Percentiles rank a stretch among this genome's conserved stretches.
Evolutionary conservation across 2,329 filamentous ascomycete genomes (phyloP).

Genomic region (Pseudogymnoascus verrucosus): DNA sequence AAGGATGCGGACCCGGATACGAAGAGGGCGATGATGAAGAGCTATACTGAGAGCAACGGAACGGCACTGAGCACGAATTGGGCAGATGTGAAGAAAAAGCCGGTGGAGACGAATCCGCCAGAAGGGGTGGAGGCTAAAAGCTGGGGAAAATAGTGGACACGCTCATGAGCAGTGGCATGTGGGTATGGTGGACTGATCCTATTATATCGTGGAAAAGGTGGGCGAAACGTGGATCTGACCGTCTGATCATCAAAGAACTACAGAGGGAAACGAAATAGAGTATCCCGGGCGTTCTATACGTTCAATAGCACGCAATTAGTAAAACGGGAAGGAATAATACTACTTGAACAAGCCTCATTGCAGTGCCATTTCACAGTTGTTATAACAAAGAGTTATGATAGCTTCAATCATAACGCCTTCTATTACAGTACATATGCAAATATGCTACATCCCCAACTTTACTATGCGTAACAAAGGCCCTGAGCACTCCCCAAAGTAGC

Average conservation of each 20-base stretch:
- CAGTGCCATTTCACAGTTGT: neutral
- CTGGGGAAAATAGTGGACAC: neutral
- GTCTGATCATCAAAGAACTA: too few species aligned
- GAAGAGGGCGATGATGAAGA: slow-evolving; percentile 94
- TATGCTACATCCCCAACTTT: slow-evolving; percentile 4
- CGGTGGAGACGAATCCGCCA: slow-evolving; percentile 49
- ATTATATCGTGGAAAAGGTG: neutral
- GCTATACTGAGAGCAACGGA: slow-evolving; percentile 86
- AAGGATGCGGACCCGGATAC: slow-evolving; percentile 69
- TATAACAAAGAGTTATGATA: neutral
- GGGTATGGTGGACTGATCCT: neutral
- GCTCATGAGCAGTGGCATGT: neutral
- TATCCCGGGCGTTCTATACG: neutral
- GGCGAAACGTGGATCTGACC: neutral
- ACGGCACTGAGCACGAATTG: slow-evolving; percentile 90
- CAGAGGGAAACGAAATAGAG: neutral
- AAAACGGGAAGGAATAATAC: neutral
- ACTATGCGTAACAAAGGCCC: slow-evolving; percentile 2
- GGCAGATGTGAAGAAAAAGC: slow-evolving; percentile 66
- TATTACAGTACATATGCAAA: slow-evolving; percentile 8
- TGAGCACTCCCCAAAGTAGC: neutral
- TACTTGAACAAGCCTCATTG: neutral
- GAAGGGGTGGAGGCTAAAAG: neutral
- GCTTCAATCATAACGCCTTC: slow-evolving; percentile 1
- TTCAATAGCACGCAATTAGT: neutral